Evolutionary conservation across 495 filamentous ascomycete species (phyloP).

Genomic region (Neurospora sp.): DNA sequence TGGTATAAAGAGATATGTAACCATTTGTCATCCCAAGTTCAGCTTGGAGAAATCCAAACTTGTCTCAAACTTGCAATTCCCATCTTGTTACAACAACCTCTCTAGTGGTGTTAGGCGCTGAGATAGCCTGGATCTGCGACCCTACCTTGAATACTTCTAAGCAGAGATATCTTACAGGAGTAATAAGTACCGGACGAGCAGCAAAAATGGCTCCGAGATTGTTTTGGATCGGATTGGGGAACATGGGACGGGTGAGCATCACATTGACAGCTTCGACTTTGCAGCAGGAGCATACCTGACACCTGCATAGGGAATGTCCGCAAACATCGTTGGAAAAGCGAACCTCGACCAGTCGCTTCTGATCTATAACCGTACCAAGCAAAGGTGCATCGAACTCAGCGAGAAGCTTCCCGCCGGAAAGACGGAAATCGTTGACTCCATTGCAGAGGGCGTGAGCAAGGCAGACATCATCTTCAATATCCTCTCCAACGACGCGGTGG

Average conservation of each 20-base stretch:
- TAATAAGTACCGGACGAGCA: not conserved
- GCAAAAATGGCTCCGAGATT: conserved; percentile 50
- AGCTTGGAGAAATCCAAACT: not conserved
- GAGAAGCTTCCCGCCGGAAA: conserved; percentile 45
- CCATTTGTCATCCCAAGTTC: not conserved
- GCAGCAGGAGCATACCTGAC: not conserved
- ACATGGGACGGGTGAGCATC: conserved; percentile 72
- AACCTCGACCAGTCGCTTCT: conserved; percentile 57
- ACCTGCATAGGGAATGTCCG: conserved; percentile 62
- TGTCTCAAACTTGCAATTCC: not conserved
- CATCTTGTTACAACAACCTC: not conserved
- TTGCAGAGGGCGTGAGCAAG: conserved; percentile 54
- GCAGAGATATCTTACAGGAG: not conserved
- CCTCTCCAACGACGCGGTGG: conserved; percentile 68
- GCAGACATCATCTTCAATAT: conserved; percentile 79
- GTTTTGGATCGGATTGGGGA: conserved; percentile 81
- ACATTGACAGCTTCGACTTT: not conserved
- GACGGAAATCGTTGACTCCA: conserved; percentile 46
- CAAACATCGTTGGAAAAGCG: conserved; percentile 72
- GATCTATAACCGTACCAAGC: conserved; percentile 68
- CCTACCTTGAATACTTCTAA: not conserved
- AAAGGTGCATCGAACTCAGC: conserved; percentile 48
- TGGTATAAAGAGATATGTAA: not conserved
- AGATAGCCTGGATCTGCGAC: not conserved
- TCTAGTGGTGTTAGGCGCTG: not conserved